Evolutionary conservation across 441 rosid species (phyloP).

Genomic region (Aquilaria agallochum): DNA sequence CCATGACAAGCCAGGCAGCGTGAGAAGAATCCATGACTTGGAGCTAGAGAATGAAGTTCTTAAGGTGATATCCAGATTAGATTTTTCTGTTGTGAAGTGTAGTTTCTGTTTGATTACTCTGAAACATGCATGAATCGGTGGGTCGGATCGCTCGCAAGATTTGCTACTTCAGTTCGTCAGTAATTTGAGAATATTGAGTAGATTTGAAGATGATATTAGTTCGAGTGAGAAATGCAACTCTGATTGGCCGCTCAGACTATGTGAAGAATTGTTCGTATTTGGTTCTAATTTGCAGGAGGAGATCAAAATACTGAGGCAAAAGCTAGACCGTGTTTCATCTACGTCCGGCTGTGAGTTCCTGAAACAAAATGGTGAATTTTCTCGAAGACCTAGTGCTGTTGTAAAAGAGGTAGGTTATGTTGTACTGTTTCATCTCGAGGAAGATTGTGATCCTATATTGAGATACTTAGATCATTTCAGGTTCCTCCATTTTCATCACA

Average conservation of each 20-base stretch:
- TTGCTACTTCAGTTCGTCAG: not conserved
- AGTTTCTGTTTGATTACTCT: slow-evolving; percentile 13
- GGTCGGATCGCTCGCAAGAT: not conserved
- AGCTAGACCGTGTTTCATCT: slow-evolving; percentile 32
- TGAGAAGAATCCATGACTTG: slow-evolving; percentile 42
- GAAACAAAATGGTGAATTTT: slow-evolving; percentile 34
- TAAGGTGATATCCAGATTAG: slow-evolving; percentile 39
- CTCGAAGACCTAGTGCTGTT: slow-evolving; percentile 39
- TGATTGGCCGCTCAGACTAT: not conserved
- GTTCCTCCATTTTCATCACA: slow-evolving; percentile 49
- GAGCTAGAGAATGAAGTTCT: slow-evolving; percentile 54
- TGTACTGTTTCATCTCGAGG: not conserved
- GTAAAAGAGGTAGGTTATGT: slow-evolving; percentile 45
- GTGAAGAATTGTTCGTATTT: slow-evolving; percentile 8
- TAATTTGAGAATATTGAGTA: not conserved
- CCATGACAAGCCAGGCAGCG: slow-evolving; percentile 14
- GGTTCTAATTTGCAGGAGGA: slow-evolving; percentile 41
- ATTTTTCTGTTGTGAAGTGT: not conserved
- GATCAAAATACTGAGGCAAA: slow-evolving; percentile 51
- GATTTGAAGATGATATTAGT: not conserved
- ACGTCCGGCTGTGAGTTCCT: slow-evolving; percentile 30
- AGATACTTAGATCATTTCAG: slow-evolving; percentile 27
- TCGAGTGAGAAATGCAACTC: not conserved
- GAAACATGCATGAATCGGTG: slow-evolving; percentile 7
- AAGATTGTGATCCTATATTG: slow-evolving; percentile 5